Conservation (phyloP, 495 filamentous ascomycete species). For the Cercophora samala region DNA sequence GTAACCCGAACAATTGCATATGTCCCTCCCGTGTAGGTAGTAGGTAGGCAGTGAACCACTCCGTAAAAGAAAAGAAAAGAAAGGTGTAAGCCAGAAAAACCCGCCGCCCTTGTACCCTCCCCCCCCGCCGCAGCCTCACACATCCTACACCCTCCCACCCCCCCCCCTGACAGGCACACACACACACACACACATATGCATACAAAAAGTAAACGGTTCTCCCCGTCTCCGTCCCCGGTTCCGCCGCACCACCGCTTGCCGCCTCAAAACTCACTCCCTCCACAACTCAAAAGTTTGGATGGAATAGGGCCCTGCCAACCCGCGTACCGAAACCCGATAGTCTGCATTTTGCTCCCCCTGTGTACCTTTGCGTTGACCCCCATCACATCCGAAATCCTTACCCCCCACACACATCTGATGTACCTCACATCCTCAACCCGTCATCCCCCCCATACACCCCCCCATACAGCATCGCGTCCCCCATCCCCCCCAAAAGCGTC, state of each 20-base stretch:
- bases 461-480: constrained; percentile 45
- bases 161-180: background rate
- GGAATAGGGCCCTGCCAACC: background rate
- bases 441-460: background rate
- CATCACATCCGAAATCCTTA: background rate
- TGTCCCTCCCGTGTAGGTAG: background rate
- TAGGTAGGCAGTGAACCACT: too few relatives aligned
- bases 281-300: background rate
- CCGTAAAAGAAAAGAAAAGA: background rate
- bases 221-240: background rate
- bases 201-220: background rate
- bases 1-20: background rate
- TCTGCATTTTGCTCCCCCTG: background rate
- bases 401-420: background rate
- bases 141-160: background rate
- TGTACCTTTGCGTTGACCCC: background rate
- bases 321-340: background rate
- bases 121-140: background rate
- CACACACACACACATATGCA: background rate
- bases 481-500: constrained; percentile 44
- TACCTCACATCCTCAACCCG: background rate
- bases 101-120: too few relatives aligned
- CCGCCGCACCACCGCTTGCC: background rate
- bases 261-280: too few relatives aligned
- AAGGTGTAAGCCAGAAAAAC: background rate